These are phyloP conservation scores for Vairimorpha necatrix DNA, from an alignment of 371 early-diverging fungal genomes.

Conservation along the genomic window DNA sequence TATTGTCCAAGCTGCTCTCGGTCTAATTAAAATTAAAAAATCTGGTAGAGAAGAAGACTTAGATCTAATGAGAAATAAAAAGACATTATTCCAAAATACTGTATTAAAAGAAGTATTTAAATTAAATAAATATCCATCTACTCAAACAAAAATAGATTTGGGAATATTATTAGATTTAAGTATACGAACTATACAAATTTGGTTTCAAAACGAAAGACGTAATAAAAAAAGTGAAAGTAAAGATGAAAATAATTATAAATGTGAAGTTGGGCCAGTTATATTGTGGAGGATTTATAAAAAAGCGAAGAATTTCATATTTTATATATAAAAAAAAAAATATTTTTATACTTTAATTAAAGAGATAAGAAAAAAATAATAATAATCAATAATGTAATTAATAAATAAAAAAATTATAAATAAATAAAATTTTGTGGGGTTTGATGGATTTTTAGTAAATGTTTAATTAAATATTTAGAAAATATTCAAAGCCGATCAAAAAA, in stretches of 20 bases:
- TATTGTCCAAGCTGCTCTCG: constrained; percentile 34
- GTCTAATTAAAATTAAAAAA: constrained; percentile 44
- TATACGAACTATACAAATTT: constrained; percentile 51
- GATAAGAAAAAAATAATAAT: no score
- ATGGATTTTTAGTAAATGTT: no score
- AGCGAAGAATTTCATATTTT: constrained; percentile 1
- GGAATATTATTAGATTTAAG: constrained; percentile 49
- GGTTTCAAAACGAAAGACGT: constrained; percentile 60
- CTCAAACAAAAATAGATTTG: constrained; percentile 51
- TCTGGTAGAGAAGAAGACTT: background rate
- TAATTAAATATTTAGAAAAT: no score
- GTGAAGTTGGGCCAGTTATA: background rate
- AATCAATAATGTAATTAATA: no score
- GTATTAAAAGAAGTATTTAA: constrained; percentile 51
- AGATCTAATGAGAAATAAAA: constrained; percentile 31
- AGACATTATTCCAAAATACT: constrained; percentile 38
- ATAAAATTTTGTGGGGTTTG: no score
- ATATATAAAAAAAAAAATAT: background rate
- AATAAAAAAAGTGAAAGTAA: constrained; percentile 4
- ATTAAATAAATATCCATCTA: constrained; percentile 55
- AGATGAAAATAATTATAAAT: background rate
- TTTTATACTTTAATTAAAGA: no score
- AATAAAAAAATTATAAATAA: no score
- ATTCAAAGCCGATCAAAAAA: no score
- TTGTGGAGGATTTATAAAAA: constrained; percentile 3